Conservation (phyloP, 495 filamentous ascomycete genomes). For the Hapsidospora chrysogenum region DNA sequence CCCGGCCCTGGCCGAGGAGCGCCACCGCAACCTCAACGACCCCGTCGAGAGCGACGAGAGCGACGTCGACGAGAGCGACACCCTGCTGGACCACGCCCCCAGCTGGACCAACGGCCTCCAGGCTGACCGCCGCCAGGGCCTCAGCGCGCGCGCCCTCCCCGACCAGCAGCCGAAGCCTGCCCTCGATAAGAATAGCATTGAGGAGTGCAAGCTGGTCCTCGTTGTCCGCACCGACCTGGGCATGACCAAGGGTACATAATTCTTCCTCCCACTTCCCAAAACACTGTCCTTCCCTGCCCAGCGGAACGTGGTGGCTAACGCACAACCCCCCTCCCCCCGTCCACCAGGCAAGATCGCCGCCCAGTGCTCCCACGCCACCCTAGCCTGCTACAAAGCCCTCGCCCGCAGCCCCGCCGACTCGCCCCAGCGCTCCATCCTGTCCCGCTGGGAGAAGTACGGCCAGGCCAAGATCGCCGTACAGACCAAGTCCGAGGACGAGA, state of each 20-base stretch:
- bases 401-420: constrained; percentile 32
- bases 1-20: constrained; percentile 19
- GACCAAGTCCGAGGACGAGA: constrained; percentile 65
- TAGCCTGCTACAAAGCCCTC: constrained; percentile 87
- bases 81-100: constrained; percentile 38
- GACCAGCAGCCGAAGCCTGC: constrained; percentile 8
- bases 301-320: background rate
- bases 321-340: too few relatives aligned
- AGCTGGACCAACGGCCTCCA: constrained; percentile 37
- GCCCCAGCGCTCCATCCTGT: constrained; percentile 45
- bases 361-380: constrained; percentile 87
- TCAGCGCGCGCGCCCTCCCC: constrained; percentile 12
- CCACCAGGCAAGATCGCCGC: constrained; percentile 84
- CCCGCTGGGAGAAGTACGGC: constrained; percentile 66
- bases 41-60: constrained; percentile 32
- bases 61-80: constrained; percentile 33
- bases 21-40: constrained; percentile 15
- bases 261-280: background rate
- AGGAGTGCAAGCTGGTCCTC: constrained; percentile 88
- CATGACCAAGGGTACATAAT: constrained; percentile 96
- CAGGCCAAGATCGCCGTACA: constrained; percentile 91
- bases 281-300: background rate
- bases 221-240: constrained; percentile 86
- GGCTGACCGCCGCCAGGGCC: constrained; percentile 29
- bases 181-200: constrained; percentile 24